Evolutionary conservation across 345 rosid species (phyloP).

Genomic region (Populus davidiana): DNA sequence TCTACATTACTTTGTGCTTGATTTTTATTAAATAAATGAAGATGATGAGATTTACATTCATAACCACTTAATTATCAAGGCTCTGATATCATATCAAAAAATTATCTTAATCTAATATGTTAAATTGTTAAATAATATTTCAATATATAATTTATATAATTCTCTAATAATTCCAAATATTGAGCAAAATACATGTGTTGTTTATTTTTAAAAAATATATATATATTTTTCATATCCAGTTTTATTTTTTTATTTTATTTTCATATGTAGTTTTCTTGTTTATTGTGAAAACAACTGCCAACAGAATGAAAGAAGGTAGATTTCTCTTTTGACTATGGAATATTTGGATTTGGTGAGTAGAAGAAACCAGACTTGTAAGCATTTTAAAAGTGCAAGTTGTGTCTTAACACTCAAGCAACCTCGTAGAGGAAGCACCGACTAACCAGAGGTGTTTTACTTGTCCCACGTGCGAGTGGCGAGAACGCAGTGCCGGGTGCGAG

Average conservation of each 20-base stretch:
- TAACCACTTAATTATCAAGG: fast-evolving
- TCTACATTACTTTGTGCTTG: fast-evolving
- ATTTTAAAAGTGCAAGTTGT: background rate
- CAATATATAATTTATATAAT: too few relatives aligned
- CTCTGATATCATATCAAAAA: too few relatives aligned
- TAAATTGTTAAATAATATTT: too few relatives aligned
- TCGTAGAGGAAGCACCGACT: background rate
- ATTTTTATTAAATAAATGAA: too few relatives aligned
- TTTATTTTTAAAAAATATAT: too few relatives aligned
- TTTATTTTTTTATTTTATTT: too few relatives aligned
- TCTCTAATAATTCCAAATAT: too few relatives aligned
- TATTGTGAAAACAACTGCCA: too few relatives aligned
- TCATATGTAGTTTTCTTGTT: too few relatives aligned
- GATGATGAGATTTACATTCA: fast-evolving
- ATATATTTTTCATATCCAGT: too few relatives aligned
- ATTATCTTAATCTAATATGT: fast-evolving
- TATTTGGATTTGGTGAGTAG: conserved; percentile 6
- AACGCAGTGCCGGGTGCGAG: background rate
- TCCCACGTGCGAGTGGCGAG: background rate
- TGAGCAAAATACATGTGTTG: too few relatives aligned
- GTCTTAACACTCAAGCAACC: background rate
- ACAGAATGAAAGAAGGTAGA: too few relatives aligned
- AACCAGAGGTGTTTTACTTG: background rate
- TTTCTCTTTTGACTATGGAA: background rate
- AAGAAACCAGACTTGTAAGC: background rate